Base-by-base conservation (phyloP, 805 yeast genomes). In the Brettanomyces bruxellensis region DNA sequence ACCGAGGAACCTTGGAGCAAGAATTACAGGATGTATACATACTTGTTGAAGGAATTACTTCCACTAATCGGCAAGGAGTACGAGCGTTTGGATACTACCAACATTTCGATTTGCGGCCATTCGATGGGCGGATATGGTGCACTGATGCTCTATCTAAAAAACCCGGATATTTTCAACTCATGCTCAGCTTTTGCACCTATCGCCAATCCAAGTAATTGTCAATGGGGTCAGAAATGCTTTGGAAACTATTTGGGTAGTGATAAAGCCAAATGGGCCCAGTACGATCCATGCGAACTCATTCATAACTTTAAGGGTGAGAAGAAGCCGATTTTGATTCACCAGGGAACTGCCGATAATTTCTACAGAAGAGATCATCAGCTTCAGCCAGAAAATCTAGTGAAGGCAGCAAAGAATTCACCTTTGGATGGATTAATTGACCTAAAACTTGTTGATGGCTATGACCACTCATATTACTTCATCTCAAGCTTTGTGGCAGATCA, bases 121-220 rank as follows among this genome's bases (percentile, higher is more conserved):
- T 93, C 99, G 1, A 93, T 93, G 98, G 99, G 99, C 44, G 99
- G 99, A 1, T 87, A 77, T 61, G 99, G 98, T 47, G 95, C 99
- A 0, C 66, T 91, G 49, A 68, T 83, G 49, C 74, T 77, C 13
- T 76, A 72, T 53, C 66, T 91, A 49, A 76, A 73, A 51, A 79
- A 84, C 61, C 86, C 90, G 1, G 83, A 80, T 1, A 71, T 70
- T 56, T 91, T 84, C 70, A 77, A 77, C 60, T 80, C 93, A 1
- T 90, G 86, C 38, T 78, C 87, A 48, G 97, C 96, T 0, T 91
- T 91, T 68, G 78, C 97, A 0, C 98, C 99, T 45, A 86, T 93
- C 53, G 67, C 79, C 25, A 86, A 89, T 66, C 98, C 98, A 5
- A 65, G 73, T 45, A 68, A 71, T 43, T 78, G 82, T 52, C 84